Evolutionary conservation across 2,329 filamentous ascomycete genomes (phyloP), one percentile per base, ranked within the genome.

Genomic region (Fusarium tricinctum): DNA sequence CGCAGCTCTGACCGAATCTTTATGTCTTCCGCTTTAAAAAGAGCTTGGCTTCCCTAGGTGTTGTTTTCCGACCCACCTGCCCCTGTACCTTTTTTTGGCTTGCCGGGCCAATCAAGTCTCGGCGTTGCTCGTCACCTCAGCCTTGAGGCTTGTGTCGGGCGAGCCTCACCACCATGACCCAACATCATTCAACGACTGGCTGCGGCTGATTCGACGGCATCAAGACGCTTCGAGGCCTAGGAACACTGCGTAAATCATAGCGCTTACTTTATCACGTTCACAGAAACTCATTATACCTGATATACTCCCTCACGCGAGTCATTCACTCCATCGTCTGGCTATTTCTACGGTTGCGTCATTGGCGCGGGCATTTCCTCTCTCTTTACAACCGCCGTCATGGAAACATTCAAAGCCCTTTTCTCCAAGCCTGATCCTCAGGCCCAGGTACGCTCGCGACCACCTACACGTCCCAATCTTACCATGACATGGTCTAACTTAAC

Each of bases 391-490:
- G 17, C 72, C 76, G 80, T 73, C 76, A 98, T 98, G 96, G 93
- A 98, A 83, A 88, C 92, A 43, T 85, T 98, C 78, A 93, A 89
- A 79, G 85, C 91, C 61, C 89, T 97, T 75, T 95, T 98, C 81
- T 93, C 90, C 80, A 95, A 93, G 81, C 95, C 96, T 38, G 94
- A 97, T 77, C 96, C 96, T 44, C 92, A 97, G 80, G 92, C 91
- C 68, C 95, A 99, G 86, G 95, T 97, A 84, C 71, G 84, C 72
- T 35, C 33, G 44, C 23, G 35, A 26, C 40, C 20, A 43, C 19
- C 17, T 30, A 19, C 23, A 13, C 20, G 26, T 10, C 3, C 32
- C 44, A 35, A 8, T 51, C 28, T 30, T 30, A 28, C 14, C 39
- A 43, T 57, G 47, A 32, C 44, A 42, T 20, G 35, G 42, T 46